A percentile compares a stretch with the other conserved stretches of the same genome.
Conservation (phyloP, 352 stramenopile species). For the Phytophthora europaea region DNA sequence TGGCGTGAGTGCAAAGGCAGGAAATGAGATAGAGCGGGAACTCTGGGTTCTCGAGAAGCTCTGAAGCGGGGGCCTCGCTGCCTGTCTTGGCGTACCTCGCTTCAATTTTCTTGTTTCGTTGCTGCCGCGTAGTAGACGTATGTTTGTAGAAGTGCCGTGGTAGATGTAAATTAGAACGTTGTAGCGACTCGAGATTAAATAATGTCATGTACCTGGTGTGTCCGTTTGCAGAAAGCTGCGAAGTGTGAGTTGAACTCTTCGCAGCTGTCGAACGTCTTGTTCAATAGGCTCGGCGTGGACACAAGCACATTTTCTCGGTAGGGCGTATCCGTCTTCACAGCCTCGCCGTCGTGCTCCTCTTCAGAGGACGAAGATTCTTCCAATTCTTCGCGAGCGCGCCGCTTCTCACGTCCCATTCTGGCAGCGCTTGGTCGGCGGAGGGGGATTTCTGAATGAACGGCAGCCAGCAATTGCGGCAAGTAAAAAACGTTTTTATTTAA, state of each 20-base stretch:
- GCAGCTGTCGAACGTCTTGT: not conserved
- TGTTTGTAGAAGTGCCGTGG: not conserved
- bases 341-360: not conserved
- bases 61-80: not conserved
- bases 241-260: not conserved
- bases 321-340: not conserved
- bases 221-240: not conserved
- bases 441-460: not conserved
- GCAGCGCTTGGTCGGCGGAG: no score
- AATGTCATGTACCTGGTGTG: not conserved
- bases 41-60: not conserved
- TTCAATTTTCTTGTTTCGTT: not conserved
- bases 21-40: not conserved
- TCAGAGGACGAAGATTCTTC: not conserved
- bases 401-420: not conserved
- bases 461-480: not conserved
- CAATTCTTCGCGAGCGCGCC: no score
- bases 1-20: not conserved
- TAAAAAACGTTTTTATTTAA: not conserved
- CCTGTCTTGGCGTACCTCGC: not conserved
- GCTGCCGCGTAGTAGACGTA: not conserved
- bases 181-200: not conserved
- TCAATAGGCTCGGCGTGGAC: not conserved
- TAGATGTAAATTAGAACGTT: not conserved
- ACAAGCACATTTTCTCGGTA: not conserved